Evolutionary conservation across 441 rosid species (phyloP), one percentile per base, ranked within the genome.

Genomic region (Eutrema salsugineum): DNA sequence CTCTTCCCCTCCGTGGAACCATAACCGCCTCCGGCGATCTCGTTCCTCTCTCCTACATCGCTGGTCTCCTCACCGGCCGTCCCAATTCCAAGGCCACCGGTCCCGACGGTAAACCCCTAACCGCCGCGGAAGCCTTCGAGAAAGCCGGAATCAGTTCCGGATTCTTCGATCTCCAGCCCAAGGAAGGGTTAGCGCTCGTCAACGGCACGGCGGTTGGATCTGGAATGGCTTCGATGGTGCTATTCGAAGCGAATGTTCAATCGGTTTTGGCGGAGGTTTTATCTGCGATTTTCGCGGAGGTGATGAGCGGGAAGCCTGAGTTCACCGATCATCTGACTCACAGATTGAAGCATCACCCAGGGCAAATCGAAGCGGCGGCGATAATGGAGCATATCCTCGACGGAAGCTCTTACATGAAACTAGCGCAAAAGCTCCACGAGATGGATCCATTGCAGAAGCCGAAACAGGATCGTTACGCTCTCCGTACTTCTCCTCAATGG

Each of bases 271-370:
- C 88, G 0, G 87, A 83, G 63, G 79, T 80, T 55, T 77, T 87
- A 22, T 87, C 91, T 0, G 91, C 87, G 73, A 32, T 87, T 30
- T 87, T 85, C 80, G 83, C 87, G 8, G 91, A 83, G 71, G 89
- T 75, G 15, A 87, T 87, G 91, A 84, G 81, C 11, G 88, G 91
- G 4, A 87, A 85, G 59, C 81, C 87, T 4, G 86, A 80, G 19
- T 83, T 83, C 30, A 83, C 86, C 27, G 83, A 83, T 79, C 83
- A 79, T 50, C 4, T 83, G 36, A 83, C 82, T 5, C 86, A 83
- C 33, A 53, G 78, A 4, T 47, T 83, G 70, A 83, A 74, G 67
- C 87, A 83, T 73, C 87, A 83, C 19, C 87, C 87, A 0, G 81
- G 87, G 1, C 87, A 83, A 67, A 79, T 83, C 53, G 83, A 80